phyloP scores from a whole-genome alignment of 352 stramenopile genomes.

The Globisporangium nunn region DNA sequence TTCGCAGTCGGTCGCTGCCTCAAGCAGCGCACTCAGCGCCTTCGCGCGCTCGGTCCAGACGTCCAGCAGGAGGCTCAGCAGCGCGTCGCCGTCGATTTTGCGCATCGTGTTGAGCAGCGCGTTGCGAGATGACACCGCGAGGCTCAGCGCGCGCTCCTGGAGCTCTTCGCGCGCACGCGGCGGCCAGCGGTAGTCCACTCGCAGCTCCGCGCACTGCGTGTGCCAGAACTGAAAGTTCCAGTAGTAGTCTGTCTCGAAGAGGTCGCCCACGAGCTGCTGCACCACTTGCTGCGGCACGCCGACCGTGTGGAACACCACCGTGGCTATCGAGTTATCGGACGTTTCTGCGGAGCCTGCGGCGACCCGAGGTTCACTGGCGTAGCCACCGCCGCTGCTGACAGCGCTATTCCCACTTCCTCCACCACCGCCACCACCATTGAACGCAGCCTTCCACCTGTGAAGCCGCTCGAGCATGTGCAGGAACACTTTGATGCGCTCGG shows the following conservation, averaged over 20 bases:
- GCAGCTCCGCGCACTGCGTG: constrained; percentile 48
- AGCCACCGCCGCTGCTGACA: constrained; percentile 10
- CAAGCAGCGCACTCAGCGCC: constrained; percentile 35
- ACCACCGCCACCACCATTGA: not conserved
- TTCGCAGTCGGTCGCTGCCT: constrained; percentile 52
- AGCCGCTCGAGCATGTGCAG: constrained; percentile 56
- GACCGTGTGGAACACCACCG: constrained; percentile 71
- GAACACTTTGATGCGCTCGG: constrained; percentile 63
- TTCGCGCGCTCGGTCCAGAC: constrained; percentile 55
- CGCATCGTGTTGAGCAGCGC: constrained; percentile 37
- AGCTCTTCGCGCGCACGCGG: constrained; percentile 38
- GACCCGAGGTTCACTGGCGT: not conserved
- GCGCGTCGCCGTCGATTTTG: constrained; percentile 75
- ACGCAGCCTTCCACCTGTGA: constrained; percentile 37
- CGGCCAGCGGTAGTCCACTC: constrained; percentile 48
- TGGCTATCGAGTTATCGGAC: constrained; percentile 18
- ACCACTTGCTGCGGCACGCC: constrained; percentile 49
- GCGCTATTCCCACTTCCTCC: not conserved
- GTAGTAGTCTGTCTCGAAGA: constrained; percentile 71
- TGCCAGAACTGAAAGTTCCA: constrained; percentile 79
- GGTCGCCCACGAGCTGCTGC: constrained; percentile 45
- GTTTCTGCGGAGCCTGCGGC: constrained; percentile 5
- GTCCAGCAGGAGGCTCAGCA: constrained; percentile 56
- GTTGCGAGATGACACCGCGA: constrained; percentile 43
- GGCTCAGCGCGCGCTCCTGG: constrained; percentile 40